These are phyloP conservation scores for Sclerotinia sclerotiorum DNA, from an alignment of 2,329 filamentous ascomycete genomes.

Conservation along the genomic window DNA sequence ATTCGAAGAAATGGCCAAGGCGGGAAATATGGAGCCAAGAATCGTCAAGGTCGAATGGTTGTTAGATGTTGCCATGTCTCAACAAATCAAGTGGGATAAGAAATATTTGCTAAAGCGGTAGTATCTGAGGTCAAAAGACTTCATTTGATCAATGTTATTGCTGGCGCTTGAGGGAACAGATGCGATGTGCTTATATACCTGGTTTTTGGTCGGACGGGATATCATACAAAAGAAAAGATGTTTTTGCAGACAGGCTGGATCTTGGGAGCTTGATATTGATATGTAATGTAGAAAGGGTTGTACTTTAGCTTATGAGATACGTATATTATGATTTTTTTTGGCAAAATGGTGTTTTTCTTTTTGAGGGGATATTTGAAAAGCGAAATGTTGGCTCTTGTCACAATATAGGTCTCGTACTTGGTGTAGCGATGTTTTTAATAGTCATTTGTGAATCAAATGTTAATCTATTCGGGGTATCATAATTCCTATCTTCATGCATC, in stretches of 20 bases:
- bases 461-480: not conserved
- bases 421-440: too few species aligned
- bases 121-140: not conserved
- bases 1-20: constrained; percentile 76
- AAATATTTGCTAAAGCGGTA: constrained; percentile 51
- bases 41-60: constrained; percentile 89
- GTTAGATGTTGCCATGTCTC: constrained; percentile 83
- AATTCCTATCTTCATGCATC: not conserved
- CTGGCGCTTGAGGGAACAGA: not conserved
- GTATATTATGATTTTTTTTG: constrained; percentile 7
- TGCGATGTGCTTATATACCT: constrained; percentile 9
- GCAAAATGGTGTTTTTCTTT: not conserved
- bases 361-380: not conserved
- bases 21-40: constrained; percentile 74
- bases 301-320: constrained; percentile 11
- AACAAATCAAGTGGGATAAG: constrained; percentile 69
- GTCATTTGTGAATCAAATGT: not conserved
- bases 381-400: not conserved
- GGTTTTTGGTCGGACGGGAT: not conserved
- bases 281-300: not conserved
- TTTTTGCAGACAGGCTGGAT: not conserved
- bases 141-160: constrained; percentile 4
- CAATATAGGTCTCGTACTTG: too few species aligned
- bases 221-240: not conserved
- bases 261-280: constrained; percentile 11